These are phyloP conservation scores for Russula griseocarnosa DNA, from an alignment of 768 basidiomycete species.

Conservation along the genomic window DNA sequence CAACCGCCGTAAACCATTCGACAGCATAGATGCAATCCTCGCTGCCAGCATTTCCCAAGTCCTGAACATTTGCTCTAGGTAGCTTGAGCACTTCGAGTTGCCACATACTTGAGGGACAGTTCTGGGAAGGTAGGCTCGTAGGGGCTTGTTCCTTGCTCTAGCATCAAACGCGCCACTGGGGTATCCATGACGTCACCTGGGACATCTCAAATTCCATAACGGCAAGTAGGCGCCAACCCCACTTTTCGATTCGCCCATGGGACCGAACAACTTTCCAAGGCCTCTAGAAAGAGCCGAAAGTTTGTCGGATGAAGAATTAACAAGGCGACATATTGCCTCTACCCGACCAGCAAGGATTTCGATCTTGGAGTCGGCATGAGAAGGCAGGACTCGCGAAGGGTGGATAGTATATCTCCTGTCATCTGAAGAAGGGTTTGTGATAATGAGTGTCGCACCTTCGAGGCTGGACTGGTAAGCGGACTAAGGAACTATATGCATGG, in stretches of 20 bases:
- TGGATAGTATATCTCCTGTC: constrained; percentile 58
- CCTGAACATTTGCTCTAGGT: constrained; percentile 69
- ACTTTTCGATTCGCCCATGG: constrained; percentile 81
- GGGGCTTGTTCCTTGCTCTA: constrained; percentile 47
- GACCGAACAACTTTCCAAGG: constrained; percentile 67
- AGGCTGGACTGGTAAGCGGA: constrained; percentile 43
- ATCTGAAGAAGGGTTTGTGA: constrained; percentile 58
- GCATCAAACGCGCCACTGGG: constrained; percentile 50
- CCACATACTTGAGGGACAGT: constrained; percentile 51
- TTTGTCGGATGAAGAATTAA: constrained; percentile 31
- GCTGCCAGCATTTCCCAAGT: constrained; percentile 63
- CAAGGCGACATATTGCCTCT: constrained; percentile 61
- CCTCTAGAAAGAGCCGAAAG: constrained; percentile 47
- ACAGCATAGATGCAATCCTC: constrained; percentile 70
- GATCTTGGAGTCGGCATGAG: constrained; percentile 70
- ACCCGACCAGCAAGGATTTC: constrained; percentile 65
- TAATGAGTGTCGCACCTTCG: constrained; percentile 43
- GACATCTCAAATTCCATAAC: constrained; percentile 72
- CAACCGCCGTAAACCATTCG: constrained; percentile 72
- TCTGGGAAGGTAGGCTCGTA: constrained; percentile 52
- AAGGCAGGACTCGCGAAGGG: constrained; percentile 65
- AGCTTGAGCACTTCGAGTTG: constrained; percentile 47
- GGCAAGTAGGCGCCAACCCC: constrained; percentile 83
- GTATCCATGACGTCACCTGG: constrained; percentile 45
- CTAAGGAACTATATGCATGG: constrained; percentile 46